Evolutionary conservation across 371 early-diverging fungal genomes (phyloP).

Genomic region (Mucor indicus): DNA sequence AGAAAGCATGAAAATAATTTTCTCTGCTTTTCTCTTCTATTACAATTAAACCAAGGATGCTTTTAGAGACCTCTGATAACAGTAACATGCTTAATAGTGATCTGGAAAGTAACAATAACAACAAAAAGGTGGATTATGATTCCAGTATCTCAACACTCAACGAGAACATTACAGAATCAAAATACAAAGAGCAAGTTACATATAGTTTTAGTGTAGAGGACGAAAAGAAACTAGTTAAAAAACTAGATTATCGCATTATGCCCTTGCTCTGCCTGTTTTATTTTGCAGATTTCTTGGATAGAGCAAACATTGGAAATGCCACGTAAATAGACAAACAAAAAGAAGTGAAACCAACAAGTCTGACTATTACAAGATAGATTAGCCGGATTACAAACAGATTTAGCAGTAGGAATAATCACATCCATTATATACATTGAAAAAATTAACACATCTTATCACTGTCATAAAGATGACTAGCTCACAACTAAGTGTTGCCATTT

Average conservation of each 20-base stretch:
- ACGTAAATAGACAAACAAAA: too few species aligned
- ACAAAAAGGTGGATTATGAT: not conserved
- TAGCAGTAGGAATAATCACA: conserved; percentile 6
- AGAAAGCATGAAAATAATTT: too few species aligned
- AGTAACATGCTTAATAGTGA: too few species aligned
- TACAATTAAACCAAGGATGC: too few species aligned
- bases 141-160: too few species aligned
- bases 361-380: too few species aligned
- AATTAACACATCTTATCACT: conserved; percentile 12
- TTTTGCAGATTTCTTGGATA: conserved; percentile 37
- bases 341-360: too few species aligned
- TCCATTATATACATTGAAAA: not conserved
- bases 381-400: conserved; percentile 22
- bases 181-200: too few species aligned
- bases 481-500: conserved; percentile 23
- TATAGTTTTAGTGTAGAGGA: not conserved
- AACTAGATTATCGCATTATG: conserved; percentile 35
- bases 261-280: conserved; percentile 44
- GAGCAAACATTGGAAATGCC: conserved; percentile 38
- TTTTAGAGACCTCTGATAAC: too few species aligned
- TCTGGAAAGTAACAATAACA: too few species aligned
- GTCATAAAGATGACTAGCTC: conserved; percentile 21
- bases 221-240: conserved; percentile 27
- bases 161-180: too few species aligned
- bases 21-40: too few species aligned